Evolutionary conservation across 768 basidiomycete species (phyloP), one percentile per base, ranked within the genome.

Genomic region (Lactarius tabidus): DNA sequence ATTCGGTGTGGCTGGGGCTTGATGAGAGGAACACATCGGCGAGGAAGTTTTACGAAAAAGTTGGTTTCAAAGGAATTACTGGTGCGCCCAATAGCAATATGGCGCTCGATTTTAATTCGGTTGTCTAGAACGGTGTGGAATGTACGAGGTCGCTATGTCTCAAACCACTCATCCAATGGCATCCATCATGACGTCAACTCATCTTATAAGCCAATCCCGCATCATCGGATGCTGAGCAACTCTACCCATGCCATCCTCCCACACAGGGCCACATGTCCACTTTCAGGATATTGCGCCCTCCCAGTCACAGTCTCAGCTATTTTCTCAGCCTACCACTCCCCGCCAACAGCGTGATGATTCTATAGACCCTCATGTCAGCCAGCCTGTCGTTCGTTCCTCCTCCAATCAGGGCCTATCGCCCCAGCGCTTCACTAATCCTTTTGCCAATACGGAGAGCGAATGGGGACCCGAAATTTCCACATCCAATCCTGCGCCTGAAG

Each of bases 1-100:
- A 77, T 14, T 80, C 82, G 1, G 73, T 92, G 35, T 91, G 89
- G 87, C 74, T 92, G 38, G 89, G 86, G 4, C 72, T 90, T 73
- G 84, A 90, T 72, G 80, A 84, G 29, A 77, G 81, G 70, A 92
- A 93, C 74, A 74, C 73, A 28, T 78, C 75, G 17, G 90, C 88
- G 29, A 81, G 78, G 66, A 75, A 70, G 64, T 91, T 90, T 74
- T 92, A 91, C 72, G 74, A 74, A 63, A 79, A 76, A 60, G 59
- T 92, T 59, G 89, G 88, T 14, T 91, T 91, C 73, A 74, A 76
- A 72, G 71, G 73, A 17, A 80, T 90, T 59, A 80, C 82, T 23
- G 86, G 83, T 0, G 82, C 81, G 18, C 75, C 79, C 3, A 80
- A 79, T 38, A 77, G 74, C 12, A 80, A 81, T 59, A 71, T 89